Percentiles rank a stretch among this genome's conserved stretches.
These are phyloP conservation scores for Hypoxylon sp. DNA, from an alignment of 2,329 filamentous ascomycete species.

Conservation along the genomic window DNA sequence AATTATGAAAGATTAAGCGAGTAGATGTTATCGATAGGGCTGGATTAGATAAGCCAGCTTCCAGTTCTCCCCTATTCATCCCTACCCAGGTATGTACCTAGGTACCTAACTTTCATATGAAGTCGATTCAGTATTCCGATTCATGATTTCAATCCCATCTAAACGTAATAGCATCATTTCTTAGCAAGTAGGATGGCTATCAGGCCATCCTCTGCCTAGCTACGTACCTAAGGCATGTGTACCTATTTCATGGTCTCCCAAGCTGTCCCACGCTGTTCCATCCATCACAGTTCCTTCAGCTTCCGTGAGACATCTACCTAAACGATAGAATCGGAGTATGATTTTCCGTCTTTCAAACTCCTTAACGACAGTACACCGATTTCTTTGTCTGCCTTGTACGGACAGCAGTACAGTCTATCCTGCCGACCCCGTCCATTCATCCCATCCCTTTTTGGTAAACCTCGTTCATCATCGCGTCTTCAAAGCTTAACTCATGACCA, in stretches of 20 bases:
- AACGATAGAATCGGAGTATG: not conserved
- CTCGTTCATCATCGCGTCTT: not conserved
- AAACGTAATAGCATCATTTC: no score
- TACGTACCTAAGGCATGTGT: not conserved
- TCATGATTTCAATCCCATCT: no score
- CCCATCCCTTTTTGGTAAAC: not conserved
- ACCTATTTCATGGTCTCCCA: not conserved
- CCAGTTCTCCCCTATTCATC: no score
- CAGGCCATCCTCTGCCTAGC: not conserved
- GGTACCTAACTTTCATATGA: no score
- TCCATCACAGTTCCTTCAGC: not conserved
- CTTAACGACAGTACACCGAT: not conserved
- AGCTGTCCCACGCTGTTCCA: no score
- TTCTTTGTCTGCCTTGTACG: not conserved
- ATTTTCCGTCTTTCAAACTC: slow-evolving; percentile 2
- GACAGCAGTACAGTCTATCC: not conserved
- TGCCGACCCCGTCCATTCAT: no score
- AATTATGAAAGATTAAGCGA: slow-evolving; percentile 34
- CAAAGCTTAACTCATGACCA: not conserved
- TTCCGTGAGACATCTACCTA: not conserved
- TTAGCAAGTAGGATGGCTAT: not conserved
- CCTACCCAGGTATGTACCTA: not conserved
- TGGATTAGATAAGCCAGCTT: slow-evolving; percentile 21
- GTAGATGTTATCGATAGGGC: slow-evolving; percentile 30
- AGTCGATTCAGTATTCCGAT: no score